Evolutionary conservation across 2,329 filamentous ascomycete species (phyloP).

Genomic region (Clonostachys chloroleuca): DNA sequence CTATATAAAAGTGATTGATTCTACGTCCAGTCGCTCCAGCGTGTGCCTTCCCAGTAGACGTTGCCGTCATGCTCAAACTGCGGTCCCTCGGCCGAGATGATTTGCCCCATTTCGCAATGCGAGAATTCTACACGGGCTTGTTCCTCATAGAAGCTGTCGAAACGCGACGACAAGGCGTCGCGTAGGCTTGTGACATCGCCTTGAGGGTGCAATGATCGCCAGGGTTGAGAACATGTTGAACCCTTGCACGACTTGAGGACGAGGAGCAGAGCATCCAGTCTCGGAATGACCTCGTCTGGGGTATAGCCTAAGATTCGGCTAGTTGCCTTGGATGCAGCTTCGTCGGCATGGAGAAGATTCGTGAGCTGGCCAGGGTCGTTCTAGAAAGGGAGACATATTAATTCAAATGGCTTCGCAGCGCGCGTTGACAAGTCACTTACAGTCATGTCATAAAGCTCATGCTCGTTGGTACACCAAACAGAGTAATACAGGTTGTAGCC

Average conservation of each 20-base stretch:
- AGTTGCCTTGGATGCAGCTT: slow-evolving; percentile 17
- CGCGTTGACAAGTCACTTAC: slow-evolving; percentile 21
- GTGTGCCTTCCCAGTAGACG: slow-evolving; percentile 13
- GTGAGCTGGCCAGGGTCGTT: slow-evolving; percentile 38
- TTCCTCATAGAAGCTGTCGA: slow-evolving; percentile 46
- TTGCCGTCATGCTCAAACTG: slow-evolving; percentile 23
- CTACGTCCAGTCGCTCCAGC: slow-evolving; percentile 18
- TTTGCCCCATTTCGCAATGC: slow-evolving; percentile 49
- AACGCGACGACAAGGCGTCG: slow-evolving; percentile 41
- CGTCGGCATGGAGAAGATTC: slow-evolving; percentile 7
- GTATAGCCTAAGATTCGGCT: slow-evolving; percentile 13
- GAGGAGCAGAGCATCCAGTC: slow-evolving; percentile 53
- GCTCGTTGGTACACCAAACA: slow-evolving; percentile 45
- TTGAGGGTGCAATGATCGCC: slow-evolving; percentile 48
- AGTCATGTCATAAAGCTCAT: slow-evolving; percentile 45
- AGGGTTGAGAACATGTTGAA: slow-evolving; percentile 45
- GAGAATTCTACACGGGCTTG: slow-evolving; percentile 44
- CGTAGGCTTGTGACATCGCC: slow-evolving; percentile 42
- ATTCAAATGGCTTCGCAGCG: not conserved
- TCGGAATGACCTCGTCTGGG: slow-evolving; percentile 34
- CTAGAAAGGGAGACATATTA: not conserved
- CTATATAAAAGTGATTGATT: too few species aligned
- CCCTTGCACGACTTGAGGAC: slow-evolving; percentile 57
- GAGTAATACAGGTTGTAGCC: slow-evolving; percentile 49
- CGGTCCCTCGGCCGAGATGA: slow-evolving; percentile 53